Percentiles rank a stretch among this genome's conserved stretches.
Evolutionary conservation across 495 filamentous ascomycete species (phyloP).

Genomic region (Penicillium ucsense): DNA sequence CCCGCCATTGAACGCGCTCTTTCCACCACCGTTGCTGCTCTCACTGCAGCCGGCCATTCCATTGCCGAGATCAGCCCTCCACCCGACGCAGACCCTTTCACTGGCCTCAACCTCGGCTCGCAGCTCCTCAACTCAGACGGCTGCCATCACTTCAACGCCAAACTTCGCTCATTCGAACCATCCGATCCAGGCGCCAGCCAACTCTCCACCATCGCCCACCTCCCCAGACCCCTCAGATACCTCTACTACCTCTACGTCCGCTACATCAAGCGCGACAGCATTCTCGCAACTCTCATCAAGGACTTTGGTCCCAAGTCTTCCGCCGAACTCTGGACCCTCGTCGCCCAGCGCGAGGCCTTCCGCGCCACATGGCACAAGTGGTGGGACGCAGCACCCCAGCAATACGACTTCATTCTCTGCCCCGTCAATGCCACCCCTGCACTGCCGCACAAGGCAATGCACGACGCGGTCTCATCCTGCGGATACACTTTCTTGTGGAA

Average conservation of each 20-base stretch:
- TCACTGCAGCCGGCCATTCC: slow-evolving; percentile 64
- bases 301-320: slow-evolving; percentile 62
- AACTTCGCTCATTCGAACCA: slow-evolving; percentile 67
- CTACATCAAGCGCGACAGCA: slow-evolving; percentile 62
- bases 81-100: slow-evolving; percentile 51
- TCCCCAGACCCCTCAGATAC: slow-evolving; percentile 68
- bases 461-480: slow-evolving; percentile 74
- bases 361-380: slow-evolving; percentile 70
- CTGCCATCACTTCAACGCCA: slow-evolving; percentile 69
- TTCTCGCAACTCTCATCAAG: slow-evolving; percentile 70
- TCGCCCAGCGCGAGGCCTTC: slow-evolving; percentile 66
- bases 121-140: slow-evolving; percentile 83
- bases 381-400: slow-evolving; percentile 57
- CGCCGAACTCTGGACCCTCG: slow-evolving; percentile 73
- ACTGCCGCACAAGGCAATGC: slow-evolving; percentile 80
- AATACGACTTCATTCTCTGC: slow-evolving; percentile 71
- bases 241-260: slow-evolving; percentile 84
- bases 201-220: slow-evolving; percentile 60
- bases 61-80: slow-evolving; percentile 62
- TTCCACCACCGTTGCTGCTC: slow-evolving; percentile 54
- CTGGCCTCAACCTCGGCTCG: slow-evolving; percentile 70
- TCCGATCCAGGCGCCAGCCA: slow-evolving; percentile 71
- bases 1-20: slow-evolving; percentile 78
- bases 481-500: slow-evolving; percentile 97
- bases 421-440: slow-evolving; percentile 89